phyloP scores from a whole-genome alignment of 73 alveolate species.

The Symbiodinium pilosum region DNA sequence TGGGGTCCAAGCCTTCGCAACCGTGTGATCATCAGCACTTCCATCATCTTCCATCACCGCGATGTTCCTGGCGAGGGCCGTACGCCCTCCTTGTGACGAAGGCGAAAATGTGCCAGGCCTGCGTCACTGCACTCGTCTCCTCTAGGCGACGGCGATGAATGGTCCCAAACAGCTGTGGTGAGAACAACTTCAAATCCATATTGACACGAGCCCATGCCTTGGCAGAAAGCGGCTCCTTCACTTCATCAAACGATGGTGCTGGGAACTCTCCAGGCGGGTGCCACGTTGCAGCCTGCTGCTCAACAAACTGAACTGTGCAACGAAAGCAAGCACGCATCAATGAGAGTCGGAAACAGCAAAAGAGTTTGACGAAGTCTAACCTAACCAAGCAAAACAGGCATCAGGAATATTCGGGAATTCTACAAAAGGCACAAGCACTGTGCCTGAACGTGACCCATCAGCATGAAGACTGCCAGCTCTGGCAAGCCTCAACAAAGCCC shows the following conservation, averaged over 20 bases:
- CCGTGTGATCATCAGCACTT: neutral
- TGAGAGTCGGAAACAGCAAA: no score
- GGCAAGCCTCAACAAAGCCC: slow-evolving; percentile 41
- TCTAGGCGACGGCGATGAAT: slow-evolving; percentile 58
- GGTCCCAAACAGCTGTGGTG: slow-evolving; percentile 30
- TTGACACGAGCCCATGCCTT: neutral
- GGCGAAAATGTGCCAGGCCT: slow-evolving; percentile 62
- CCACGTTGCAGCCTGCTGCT: slow-evolving; percentile 25
- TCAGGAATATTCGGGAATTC: no score
- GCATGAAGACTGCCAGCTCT: slow-evolving; percentile 70
- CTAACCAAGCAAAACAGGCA: neutral
- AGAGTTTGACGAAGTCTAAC: no score
- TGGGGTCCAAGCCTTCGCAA: slow-evolving; percentile 43
- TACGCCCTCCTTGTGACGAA: slow-evolving; percentile 45
- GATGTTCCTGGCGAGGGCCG: no score
- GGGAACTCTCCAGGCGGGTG: slow-evolving; percentile 74
- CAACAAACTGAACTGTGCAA: no score
- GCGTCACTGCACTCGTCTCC: slow-evolving; percentile 1
- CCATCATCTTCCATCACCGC: no score
- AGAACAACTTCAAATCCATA: neutral
- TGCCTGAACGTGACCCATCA: slow-evolving; percentile 32
- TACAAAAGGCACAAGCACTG: neutral
- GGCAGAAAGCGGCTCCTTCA: neutral
- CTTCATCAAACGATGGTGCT: neutral
- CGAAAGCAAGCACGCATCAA: no score